A percentile compares a stretch with the other conserved stretches of the same genome.
phyloP scores from a whole-genome alignment of 208 protist species.

The Balamuthia mandrillaris region DNA sequence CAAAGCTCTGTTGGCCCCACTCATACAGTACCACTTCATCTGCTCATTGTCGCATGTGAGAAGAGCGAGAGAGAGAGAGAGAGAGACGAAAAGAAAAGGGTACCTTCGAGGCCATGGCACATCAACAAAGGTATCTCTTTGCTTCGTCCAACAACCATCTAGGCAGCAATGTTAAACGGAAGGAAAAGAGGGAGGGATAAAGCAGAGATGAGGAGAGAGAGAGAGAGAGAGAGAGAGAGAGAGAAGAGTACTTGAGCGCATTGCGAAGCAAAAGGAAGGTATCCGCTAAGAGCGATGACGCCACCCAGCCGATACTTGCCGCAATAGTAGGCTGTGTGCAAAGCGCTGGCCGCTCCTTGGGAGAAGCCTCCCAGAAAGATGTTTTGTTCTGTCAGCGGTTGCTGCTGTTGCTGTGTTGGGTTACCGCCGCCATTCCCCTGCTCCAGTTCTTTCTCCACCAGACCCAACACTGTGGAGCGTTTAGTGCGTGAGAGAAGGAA shows the following conservation, averaged over 20 bases:
- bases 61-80: too few relatives aligned
- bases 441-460: too few relatives aligned
- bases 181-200: not conserved
- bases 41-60: too few relatives aligned
- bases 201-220: not conserved
- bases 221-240: not conserved
- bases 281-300: conserved; percentile 1
- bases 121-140: not conserved
- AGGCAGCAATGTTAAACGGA: not conserved
- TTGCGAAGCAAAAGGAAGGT: not conserved
- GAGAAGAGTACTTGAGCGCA: not conserved
- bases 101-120: conserved; percentile 4
- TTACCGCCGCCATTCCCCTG: too few relatives aligned
- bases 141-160: not conserved
- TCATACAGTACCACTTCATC: not conserved
- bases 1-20: not conserved
- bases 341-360: not conserved
- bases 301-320: not conserved
- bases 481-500: too few relatives aligned
- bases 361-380: conserved; percentile 20
- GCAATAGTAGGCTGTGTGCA: not conserved
- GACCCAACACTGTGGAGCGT: too few relatives aligned
- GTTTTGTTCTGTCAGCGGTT: too few relatives aligned
- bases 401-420: too few relatives aligned
- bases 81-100: too few relatives aligned